These are phyloP conservation scores for Vitis amurensis DNA, from an alignment of 164 flowering plant genomes.

Conservation along the genomic window DNA sequence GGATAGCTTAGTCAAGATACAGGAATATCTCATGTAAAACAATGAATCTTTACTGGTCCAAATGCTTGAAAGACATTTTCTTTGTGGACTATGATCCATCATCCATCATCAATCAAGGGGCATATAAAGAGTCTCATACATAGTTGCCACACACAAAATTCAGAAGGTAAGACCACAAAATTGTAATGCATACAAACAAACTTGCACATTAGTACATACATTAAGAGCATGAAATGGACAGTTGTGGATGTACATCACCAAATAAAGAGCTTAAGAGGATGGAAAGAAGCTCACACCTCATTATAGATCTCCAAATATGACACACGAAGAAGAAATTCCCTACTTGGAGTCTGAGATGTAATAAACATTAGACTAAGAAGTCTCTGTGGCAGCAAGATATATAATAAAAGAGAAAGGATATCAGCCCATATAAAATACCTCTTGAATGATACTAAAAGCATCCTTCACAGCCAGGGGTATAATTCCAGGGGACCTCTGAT, in stretches of 20 bases:
- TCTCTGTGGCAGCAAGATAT: neutral
- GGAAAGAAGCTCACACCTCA: constrained; percentile 56
- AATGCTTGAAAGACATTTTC: neutral
- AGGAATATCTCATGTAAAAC: neutral
- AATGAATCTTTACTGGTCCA: neutral
- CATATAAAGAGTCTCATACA: no score
- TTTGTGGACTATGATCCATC: neutral
- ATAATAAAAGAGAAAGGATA: neutral
- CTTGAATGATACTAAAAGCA: constrained; percentile 94
- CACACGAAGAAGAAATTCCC: constrained; percentile 93
- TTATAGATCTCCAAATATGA: constrained; percentile 96
- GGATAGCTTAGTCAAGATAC: neutral
- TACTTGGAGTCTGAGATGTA: constrained; percentile 68
- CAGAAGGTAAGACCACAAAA: neutral
- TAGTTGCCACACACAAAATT: neutral
- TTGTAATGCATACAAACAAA: no score
- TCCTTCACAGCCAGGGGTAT: constrained; percentile 96
- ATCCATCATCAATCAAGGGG: neutral
- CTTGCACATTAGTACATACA: neutral
- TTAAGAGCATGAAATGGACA: neutral
- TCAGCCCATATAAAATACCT: constrained; percentile 45
- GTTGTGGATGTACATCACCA: neutral
- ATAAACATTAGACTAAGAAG: constrained; percentile 17
- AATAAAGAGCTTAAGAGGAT: neutral
- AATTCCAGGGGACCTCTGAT: constrained; percentile 97